Evolutionary conservation across 23 red algal genomes (phyloP).

Genomic region (Gracilariopsis chorda): DNA sequence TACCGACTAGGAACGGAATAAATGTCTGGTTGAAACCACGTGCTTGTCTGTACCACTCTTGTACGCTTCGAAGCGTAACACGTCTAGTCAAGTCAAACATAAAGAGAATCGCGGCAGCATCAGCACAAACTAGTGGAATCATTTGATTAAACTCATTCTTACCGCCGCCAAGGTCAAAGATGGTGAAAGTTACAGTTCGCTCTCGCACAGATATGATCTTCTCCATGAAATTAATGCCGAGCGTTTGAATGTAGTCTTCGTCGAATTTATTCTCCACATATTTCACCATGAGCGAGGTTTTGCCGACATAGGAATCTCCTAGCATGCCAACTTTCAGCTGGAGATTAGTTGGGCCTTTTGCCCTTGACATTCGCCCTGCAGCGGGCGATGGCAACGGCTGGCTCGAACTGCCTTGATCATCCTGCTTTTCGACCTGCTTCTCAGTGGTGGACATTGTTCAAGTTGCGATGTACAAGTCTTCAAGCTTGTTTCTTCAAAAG

Average conservation of each 20-base stretch:
- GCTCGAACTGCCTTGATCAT: background rate
- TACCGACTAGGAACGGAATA: conserved; percentile 97
- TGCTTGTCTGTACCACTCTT: conserved; percentile 96
- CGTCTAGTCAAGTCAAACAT: conserved; percentile 98
- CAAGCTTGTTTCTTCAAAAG: too few relatives aligned
- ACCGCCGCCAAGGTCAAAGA: conserved; percentile 94
- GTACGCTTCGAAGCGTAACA: conserved; percentile 80
- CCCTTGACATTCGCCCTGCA: conserved; percentile 41
- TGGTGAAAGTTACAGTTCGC: conserved; percentile 86
- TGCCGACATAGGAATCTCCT: conserved; percentile 87
- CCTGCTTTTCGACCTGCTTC: too few relatives aligned
- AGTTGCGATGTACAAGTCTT: too few relatives aligned
- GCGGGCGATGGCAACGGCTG: conserved; percentile 37
- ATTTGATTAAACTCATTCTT: conserved; percentile 93
- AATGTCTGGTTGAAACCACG: conserved; percentile 85
- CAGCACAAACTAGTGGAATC: conserved; percentile 94
- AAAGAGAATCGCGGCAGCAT: conserved; percentile 92
- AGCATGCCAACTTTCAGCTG: conserved; percentile 92
- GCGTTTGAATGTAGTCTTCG: conserved; percentile 99
- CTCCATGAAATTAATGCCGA: conserved; percentile 99
- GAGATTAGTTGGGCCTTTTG: conserved; percentile 48
- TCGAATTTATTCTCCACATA: conserved; percentile 92
- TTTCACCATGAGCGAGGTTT: conserved; percentile 87
- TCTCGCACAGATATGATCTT: conserved; percentile 82
- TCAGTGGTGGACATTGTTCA: too few relatives aligned